Conservation (phyloP, 2,329 filamentous ascomycete genomes). For the Zymoseptoria pseudotritici region DNA sequence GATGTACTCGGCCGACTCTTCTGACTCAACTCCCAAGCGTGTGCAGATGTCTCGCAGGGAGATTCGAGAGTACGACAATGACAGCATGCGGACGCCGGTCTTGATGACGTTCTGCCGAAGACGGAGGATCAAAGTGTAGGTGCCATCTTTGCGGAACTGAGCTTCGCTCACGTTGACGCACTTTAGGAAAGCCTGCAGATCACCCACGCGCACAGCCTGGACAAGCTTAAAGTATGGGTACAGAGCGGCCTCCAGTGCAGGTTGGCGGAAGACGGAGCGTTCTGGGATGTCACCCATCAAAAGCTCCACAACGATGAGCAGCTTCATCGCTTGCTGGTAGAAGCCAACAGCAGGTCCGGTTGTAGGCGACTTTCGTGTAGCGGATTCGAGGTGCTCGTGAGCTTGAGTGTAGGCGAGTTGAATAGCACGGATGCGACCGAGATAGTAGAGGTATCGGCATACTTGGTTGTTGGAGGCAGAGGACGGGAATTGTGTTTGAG, state of each 20-base stretch:
- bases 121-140: slow-evolving; percentile 89
- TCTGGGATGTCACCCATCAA: slow-evolving; percentile 98
- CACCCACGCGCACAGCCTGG: slow-evolving; percentile 91
- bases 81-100: slow-evolving; percentile 99
- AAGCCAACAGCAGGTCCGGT: slow-evolving; percentile 86
- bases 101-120: slow-evolving; percentile 98
- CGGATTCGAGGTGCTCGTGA: slow-evolving; percentile 85
- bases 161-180: slow-evolving; percentile 74
- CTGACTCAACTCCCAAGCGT: slow-evolving; percentile 82
- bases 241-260: slow-evolving; percentile 76
- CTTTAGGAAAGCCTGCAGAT: slow-evolving; percentile 86
- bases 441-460: slow-evolving; percentile 92
- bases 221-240: slow-evolving; percentile 92
- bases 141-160: slow-evolving; percentile 85
- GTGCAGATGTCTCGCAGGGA: slow-evolving; percentile 96
- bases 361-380: slow-evolving; percentile 89
- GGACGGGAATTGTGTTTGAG: slow-evolving; percentile 89
- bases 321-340: slow-evolving; percentile 90
- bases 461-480: slow-evolving; percentile 97
- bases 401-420: slow-evolving; percentile 96
- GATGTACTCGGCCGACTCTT: slow-evolving; percentile 98
- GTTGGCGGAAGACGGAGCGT: slow-evolving; percentile 84
- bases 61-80: slow-evolving; percentile 93
- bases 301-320: slow-evolving; percentile 92
- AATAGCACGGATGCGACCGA: slow-evolving; percentile 91